A percentile compares a stretch with the other conserved stretches of the same genome.
Conservation (phyloP, 352 stramenopile species). For the Pythium phragmiticola region DNA sequence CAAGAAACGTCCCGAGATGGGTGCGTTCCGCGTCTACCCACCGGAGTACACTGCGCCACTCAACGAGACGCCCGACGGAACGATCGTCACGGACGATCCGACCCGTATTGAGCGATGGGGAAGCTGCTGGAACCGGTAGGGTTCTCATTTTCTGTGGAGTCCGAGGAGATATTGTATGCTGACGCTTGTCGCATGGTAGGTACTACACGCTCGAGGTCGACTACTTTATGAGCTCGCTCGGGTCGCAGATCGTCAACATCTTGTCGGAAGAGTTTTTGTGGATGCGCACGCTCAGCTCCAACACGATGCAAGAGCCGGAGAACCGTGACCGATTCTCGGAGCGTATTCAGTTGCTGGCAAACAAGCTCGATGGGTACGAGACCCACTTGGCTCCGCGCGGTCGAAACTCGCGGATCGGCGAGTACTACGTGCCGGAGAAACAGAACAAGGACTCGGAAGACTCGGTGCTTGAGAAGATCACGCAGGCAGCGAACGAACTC, state of each 20-base stretch:
- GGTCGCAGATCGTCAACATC: constrained; percentile 90
- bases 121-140: constrained; percentile 91
- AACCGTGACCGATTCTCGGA: constrained; percentile 90
- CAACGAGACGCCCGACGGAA: constrained; percentile 96
- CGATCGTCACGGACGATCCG: constrained; percentile 91
- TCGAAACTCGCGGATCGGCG: constrained; percentile 70
- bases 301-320: constrained; percentile 88
- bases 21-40: constrained; percentile 97
- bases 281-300: constrained; percentile 89
- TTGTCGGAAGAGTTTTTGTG: constrained; percentile 94
- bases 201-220: constrained; percentile 96
- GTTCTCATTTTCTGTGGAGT: background rate
- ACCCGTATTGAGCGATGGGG: constrained; percentile 95
- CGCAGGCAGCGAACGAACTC: constrained; percentile 83
- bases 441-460: constrained; percentile 75
- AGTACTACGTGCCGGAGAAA: constrained; percentile 88
- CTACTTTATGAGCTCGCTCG: constrained; percentile 96
- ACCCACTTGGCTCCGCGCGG: constrained; percentile 54
- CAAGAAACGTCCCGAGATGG: constrained; percentile 93
- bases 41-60: constrained; percentile 92
- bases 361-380: constrained; percentile 82
- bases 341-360: constrained; percentile 82
- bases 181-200: constrained; percentile 16
- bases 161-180: background rate
- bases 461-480: constrained; percentile 84